These are phyloP conservation scores for Parathielavia appendiculata DNA, from an alignment of 495 filamentous ascomycete species.

Conservation along the genomic window DNA sequence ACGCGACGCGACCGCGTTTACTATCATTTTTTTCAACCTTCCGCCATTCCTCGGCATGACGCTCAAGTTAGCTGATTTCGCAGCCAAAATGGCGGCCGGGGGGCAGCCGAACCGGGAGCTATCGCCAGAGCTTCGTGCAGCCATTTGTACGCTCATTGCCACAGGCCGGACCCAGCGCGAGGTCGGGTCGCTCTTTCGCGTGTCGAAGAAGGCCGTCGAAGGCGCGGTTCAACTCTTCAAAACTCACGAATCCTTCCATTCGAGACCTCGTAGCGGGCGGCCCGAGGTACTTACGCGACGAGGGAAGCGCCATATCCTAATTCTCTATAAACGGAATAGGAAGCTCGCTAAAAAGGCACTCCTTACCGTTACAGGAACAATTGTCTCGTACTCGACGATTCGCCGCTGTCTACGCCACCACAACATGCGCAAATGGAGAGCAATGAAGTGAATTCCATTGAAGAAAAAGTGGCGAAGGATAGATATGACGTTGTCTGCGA, in stretches of 20 bases:
- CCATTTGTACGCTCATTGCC: background rate
- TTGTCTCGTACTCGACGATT: background rate
- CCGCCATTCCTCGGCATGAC: background rate
- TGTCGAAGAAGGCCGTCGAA: background rate
- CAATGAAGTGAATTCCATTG: background rate
- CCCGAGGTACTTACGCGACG: background rate
- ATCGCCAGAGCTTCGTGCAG: background rate
- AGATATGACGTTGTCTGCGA: too few species aligned
- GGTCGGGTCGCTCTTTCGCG: background rate
- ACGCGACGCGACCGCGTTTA: too few species aligned
- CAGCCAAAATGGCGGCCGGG: background rate
- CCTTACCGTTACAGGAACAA: background rate
- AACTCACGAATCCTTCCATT: background rate
- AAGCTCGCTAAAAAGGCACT: background rate
- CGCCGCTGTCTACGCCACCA: background rate
- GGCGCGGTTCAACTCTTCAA: background rate
- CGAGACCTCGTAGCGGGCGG: background rate
- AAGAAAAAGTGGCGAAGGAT: background rate
- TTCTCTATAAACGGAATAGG: background rate
- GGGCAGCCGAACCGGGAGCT: background rate
- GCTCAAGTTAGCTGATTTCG: background rate
- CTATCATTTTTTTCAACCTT: background rate
- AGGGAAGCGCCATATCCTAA: background rate
- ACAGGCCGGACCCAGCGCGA: background rate
- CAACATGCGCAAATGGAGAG: background rate